Base-by-base conservation (phyloP, 306 rosid genomes). In the Leucaena leucocephala region DNA sequence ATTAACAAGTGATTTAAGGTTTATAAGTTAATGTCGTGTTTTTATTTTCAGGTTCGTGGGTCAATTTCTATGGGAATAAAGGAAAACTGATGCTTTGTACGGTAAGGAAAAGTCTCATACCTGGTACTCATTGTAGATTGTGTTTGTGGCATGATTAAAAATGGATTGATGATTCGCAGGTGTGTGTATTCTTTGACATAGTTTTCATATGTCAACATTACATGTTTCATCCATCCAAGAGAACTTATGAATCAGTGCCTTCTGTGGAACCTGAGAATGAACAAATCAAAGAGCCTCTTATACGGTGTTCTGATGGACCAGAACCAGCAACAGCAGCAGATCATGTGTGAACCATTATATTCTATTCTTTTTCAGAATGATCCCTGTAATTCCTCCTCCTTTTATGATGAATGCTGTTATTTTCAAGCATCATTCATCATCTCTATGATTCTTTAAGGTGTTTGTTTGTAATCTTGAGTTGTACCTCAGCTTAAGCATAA, bases 171-270 rank as follows among this genome's bases (percentile, higher is more conserved):
- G 27, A 1, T 27, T 27, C 85, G 89, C 98, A 94, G 97, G 84
- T 90, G 66, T 84, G 93, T 43, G 85, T 94, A 78, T 82, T 84
- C 84, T 94, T 90, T 78, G 97, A 94, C 86, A 80, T 90, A 57
- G 9, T 85, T 36, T 85, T 85, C 88, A 85, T 85, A 3, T 27
- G 61, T 74, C 88, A 85, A 85, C 88, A 85, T 69, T 85, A 77
- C 78, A 21, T 81, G 39, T 74, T 85, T 13, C 81, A 85, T 75
- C 68, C 55, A 62, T 61, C 67, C 35, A 78, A 68, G 22, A 81
- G n/a, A 14, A 15, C 68, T 73, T 62, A 64, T 55, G 73, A 84
- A 67, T 36, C n/a, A 35, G 80, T 16, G 33, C 7, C 46, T 50
- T 27, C 49, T 19, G 21, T 71, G 0, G 84, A 82, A 17, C 50